Evolutionary conservation across 257 asterid genomes (phyloP), one percentile per base, ranked within the genome.

Genomic region (Ajuga chamaepitys): DNA sequence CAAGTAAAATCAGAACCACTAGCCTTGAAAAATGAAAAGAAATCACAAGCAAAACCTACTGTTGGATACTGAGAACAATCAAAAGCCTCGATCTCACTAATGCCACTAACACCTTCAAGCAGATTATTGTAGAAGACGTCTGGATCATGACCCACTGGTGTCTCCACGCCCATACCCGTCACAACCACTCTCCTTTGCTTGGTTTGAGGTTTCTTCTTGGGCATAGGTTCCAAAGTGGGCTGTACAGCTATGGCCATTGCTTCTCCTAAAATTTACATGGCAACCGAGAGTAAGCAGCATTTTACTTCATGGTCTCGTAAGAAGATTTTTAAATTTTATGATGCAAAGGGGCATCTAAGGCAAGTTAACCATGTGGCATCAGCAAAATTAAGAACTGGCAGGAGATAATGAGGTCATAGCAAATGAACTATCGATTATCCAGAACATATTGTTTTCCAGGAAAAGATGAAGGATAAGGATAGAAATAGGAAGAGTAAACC

Each of bases 141-240:
- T 34, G 92, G 92, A 76, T 88, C 88, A 66, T 82, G 74, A 70
- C 98, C 98, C 52, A 91, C 65, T 1, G 98, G 85, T 21, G 98
- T 88, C 72, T 86, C 89, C 60, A 92, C 90, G 24, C 98, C 98
- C 97, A 92, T 79, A 63, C 98, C 98, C 13, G 97, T 92, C 79
- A 92, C 97, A 54, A 92, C 98, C 74, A 92, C 98, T 71, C 98
- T 82, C 71, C 95, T 85, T 72, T 86, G 85, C 80, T 78, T 85
- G 62, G 82, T 82, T 2, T 80, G 63, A 56, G 74, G 95, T 70
- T 92, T 82, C 84, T 79, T 86, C 77, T 80, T 81, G 54, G 67
- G 28, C 8, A 69, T 56, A 58, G 37, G 75, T 62, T 81, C 97
- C 82, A 58, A 75, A 55, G 65, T 71, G 20, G 93, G 88, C 48